Percentiles rank a stretch among this genome's conserved stretches.
These are phyloP conservation scores for Leccinum pellstonianum DNA, from an alignment of 768 basidiomycete genomes.

Conservation along the genomic window DNA sequence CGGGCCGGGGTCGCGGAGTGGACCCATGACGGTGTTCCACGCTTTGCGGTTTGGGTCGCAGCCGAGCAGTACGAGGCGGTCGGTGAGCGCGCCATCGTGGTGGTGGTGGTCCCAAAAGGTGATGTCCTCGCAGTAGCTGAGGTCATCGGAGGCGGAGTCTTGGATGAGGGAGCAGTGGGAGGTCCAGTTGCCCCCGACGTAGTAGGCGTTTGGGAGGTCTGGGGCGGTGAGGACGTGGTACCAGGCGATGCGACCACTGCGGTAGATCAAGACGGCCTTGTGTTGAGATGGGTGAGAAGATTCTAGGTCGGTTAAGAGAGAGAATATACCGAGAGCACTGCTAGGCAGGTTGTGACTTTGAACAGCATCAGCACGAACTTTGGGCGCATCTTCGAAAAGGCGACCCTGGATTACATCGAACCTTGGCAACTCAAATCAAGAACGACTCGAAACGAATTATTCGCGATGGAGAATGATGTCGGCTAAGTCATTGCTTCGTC, in stretches of 20 bases:
- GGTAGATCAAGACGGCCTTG: constrained; percentile 46
- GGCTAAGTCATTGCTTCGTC: not conserved
- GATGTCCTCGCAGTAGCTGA: constrained; percentile 62
- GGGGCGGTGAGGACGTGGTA: constrained; percentile 43
- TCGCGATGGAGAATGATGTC: not conserved
- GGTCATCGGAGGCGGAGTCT: constrained; percentile 32
- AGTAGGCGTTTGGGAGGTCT: constrained; percentile 50
- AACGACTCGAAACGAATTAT: not conserved
- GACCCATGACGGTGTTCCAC: constrained; percentile 82
- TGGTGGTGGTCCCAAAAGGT: constrained; percentile 57
- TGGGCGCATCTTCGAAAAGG: no score
- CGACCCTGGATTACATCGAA: no score
- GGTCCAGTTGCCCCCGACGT: constrained; percentile 47
- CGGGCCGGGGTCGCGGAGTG: constrained; percentile 54
- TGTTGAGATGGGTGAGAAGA: not conserved
- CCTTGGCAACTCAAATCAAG: no score
- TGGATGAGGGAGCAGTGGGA: constrained; percentile 44
- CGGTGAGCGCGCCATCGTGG: constrained; percentile 31
- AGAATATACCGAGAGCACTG: constrained; percentile 12
- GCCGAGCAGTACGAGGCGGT: constrained; percentile 44
- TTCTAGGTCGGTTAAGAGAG: not conserved
- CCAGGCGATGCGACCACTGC: constrained; percentile 41
- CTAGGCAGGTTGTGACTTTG: constrained; percentile 7
- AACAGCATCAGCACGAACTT: constrained; percentile 8
- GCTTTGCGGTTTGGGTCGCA: constrained; percentile 46